Conservation (phyloP, 2,329 filamentous ascomycete genomes). For the Beauveria asiatica region DNA sequence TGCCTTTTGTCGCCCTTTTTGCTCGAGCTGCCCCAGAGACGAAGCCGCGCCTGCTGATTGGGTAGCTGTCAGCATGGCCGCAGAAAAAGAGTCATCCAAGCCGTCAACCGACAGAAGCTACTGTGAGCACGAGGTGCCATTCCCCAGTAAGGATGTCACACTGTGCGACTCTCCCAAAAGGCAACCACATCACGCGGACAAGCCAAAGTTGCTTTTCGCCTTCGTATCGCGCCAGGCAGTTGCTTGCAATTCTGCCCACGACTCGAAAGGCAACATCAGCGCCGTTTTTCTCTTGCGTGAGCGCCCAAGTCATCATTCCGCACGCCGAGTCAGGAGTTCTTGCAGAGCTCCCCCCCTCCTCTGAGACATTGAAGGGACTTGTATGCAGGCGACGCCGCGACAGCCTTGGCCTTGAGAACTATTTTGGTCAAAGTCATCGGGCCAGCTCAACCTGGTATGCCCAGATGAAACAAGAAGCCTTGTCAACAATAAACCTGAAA, state of each 20-base stretch:
- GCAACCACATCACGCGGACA: constrained; percentile 6
- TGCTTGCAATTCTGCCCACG: neutral
- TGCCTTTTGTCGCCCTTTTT: neutral
- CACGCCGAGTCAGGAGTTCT: neutral
- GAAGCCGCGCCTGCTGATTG: neutral
- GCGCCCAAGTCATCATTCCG: neutral
- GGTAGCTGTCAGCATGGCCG: neutral
- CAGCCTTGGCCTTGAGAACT: neutral
- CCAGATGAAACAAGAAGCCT: constrained; percentile 1
- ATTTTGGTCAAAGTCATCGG: neutral
- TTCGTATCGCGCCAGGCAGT: neutral
- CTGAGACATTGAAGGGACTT: neutral
- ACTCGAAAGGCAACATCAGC: neutral
- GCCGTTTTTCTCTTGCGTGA: neutral
- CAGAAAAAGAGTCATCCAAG: neutral
- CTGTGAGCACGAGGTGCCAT: constrained; percentile 7
- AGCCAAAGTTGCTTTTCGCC: neutral
- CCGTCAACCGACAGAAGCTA: constrained; percentile 1
- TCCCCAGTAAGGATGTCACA: constrained; percentile 7
- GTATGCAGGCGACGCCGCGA: neutral
- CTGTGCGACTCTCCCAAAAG: neutral
- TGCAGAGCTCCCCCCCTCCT: neutral
- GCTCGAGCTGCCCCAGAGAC: neutral
- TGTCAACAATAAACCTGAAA: neutral
- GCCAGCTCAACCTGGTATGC: neutral